Conservation (phyloP, 2,329 filamentous ascomycete species). For the Colletotrichum kahawae region DNA sequence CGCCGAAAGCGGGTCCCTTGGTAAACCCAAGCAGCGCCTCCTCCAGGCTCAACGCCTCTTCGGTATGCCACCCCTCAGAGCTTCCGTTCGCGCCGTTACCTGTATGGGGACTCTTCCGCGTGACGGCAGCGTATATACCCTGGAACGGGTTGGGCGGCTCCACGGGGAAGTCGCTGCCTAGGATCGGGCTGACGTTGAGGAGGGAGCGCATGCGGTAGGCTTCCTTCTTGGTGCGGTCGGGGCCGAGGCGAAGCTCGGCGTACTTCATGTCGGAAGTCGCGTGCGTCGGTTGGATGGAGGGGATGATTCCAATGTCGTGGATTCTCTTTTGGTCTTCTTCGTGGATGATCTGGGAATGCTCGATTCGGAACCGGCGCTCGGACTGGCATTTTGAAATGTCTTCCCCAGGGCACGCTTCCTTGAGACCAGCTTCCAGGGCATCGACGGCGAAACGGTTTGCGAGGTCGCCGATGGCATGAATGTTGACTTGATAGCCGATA, state of each 20-base stretch:
- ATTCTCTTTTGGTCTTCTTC: constrained; percentile 68
- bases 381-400: constrained; percentile 55
- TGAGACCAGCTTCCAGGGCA: constrained; percentile 63
- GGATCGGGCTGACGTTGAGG: constrained; percentile 56
- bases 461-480: constrained; percentile 74
- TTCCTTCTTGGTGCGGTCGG: constrained; percentile 54
- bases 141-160: constrained; percentile 72
- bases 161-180: constrained; percentile 76
- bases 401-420: constrained; percentile 52
- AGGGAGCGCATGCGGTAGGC: constrained; percentile 73
- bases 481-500: constrained; percentile 70
- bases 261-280: constrained; percentile 76
- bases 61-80: constrained; percentile 60
- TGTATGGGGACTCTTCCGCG: constrained; percentile 63
- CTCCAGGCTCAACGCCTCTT: constrained; percentile 62
- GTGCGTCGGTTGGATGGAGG: constrained; percentile 74
- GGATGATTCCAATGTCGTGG: constrained; percentile 63
- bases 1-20: constrained; percentile 15
- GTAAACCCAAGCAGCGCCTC: constrained; percentile 54
- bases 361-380: constrained; percentile 67
- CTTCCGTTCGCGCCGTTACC: constrained; percentile 53
- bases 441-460: constrained; percentile 70
- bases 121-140: constrained; percentile 72
- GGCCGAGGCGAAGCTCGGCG: constrained; percentile 64
- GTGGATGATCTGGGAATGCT: constrained; percentile 74